A percentile compares a stretch with the other conserved stretches of the same genome.
These are phyloP conservation scores for Castanea crenata DNA, from an alignment of 306 rosid genomes.

Conservation along the genomic window DNA sequence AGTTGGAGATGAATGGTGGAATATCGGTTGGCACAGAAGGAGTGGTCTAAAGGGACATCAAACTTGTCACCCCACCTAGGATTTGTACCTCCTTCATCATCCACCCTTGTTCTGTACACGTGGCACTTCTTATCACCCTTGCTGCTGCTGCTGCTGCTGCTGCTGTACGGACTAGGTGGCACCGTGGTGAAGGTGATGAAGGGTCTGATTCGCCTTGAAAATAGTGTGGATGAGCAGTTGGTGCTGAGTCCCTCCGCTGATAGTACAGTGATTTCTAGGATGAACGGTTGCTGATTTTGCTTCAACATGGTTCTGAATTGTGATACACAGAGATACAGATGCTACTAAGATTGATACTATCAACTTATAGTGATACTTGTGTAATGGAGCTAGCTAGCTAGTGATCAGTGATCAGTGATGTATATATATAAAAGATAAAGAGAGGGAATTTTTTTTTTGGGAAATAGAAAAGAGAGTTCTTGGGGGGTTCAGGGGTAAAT, in stretches of 20 bases:
- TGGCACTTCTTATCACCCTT: constrained; percentile 13
- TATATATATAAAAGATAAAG: not conserved
- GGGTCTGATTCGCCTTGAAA: constrained; percentile 35
- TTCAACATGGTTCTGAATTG: not conserved
- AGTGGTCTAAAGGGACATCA: constrained; percentile 37
- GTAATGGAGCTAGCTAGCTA: not conserved
- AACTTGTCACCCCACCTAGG: constrained; percentile 48
- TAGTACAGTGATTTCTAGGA: constrained; percentile 49
- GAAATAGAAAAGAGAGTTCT: not conserved
- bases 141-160: not conserved
- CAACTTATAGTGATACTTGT: not conserved
- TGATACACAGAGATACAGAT: no score
- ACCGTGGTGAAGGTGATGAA: constrained; percentile 42
- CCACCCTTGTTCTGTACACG: constrained; percentile 38
- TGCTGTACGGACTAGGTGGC: constrained; percentile 13
- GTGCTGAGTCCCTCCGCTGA: constrained; percentile 49
- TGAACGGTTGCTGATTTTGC: constrained; percentile 14
- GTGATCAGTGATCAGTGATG: no score
- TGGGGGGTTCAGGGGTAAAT: constrained; percentile 13
- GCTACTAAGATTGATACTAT: no score
- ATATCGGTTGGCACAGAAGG: constrained; percentile 36
- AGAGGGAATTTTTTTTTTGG: not conserved
- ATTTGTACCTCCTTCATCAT: constrained; percentile 28
- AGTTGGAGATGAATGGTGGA: constrained; percentile 44
- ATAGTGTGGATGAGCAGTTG: constrained; percentile 8